Percentiles rank a stretch among this genome's conserved stretches.
phyloP scores from a whole-genome alignment of 305 asterid genomes.

The Plantago coronopus region DNA sequence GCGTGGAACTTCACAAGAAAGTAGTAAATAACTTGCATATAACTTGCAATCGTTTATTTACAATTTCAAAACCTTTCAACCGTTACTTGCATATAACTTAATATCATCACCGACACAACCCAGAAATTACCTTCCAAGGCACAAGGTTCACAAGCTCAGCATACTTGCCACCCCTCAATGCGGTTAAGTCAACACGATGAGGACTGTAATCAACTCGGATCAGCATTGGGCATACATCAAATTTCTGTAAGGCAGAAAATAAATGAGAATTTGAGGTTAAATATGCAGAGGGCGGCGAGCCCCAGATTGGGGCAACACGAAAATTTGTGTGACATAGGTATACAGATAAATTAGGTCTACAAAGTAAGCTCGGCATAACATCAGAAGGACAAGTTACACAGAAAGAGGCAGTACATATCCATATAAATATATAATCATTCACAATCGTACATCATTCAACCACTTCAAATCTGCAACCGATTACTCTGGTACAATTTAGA shows the following conservation, averaged over 20 bases:
- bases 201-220: slow-evolving; percentile 94
- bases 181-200: slow-evolving; percentile 83
- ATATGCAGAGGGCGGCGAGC: slow-evolving; percentile 8
- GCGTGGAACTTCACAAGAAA: too few relatives aligned
- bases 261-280: slow-evolving; percentile 15
- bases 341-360: slow-evolving; percentile 8
- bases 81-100: neutral
- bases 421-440: too few relatives aligned
- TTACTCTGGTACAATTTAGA: slow-evolving; percentile 11
- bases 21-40: too few relatives aligned
- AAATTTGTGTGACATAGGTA: slow-evolving; percentile 8
- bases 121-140: slow-evolving; percentile 88
- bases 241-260: slow-evolving; percentile 66
- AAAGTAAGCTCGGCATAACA: slow-evolving; percentile 14
- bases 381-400: slow-evolving; percentile 13
- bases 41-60: too few relatives aligned
- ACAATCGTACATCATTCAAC: neutral
- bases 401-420: neutral
- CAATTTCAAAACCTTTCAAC: neutral
- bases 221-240: slow-evolving; percentile 75
- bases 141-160: slow-evolving; percentile 94
- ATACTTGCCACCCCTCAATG: slow-evolving; percentile 91
- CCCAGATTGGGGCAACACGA: slow-evolving; percentile 8
- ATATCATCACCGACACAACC: neutral
- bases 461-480: slow-evolving; percentile 14